Evolutionary conservation across 305 asterid genomes (phyloP).

Genomic region (Fraxinus velutina): DNA sequence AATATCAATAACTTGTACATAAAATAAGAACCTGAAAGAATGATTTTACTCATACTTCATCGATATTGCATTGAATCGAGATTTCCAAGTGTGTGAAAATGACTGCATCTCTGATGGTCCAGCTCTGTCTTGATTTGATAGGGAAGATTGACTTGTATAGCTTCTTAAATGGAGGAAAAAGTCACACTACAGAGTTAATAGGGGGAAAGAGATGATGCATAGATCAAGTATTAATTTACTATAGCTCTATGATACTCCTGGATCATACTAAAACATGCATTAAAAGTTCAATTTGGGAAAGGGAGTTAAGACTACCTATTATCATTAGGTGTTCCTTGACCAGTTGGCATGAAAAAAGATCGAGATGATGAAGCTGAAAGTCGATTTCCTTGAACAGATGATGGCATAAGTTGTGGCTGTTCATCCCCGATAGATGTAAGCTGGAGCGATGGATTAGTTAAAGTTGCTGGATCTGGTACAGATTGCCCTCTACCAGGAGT

Average conservation of each 20-base stretch:
- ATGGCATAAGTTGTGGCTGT: constrained; percentile 27
- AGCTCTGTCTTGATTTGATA: constrained; percentile 49
- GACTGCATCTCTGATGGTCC: constrained; percentile 80
- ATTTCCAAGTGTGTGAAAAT: constrained; percentile 64
- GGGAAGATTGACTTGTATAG: constrained; percentile 36
- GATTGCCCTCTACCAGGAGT: constrained; percentile 37
- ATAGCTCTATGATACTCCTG: background rate
- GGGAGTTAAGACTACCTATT: constrained; percentile 44
- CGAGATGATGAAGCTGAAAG: constrained; percentile 56
- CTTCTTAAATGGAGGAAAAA: constrained; percentile 37
- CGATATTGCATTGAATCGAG: constrained; percentile 68
- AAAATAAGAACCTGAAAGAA: background rate
- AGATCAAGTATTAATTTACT: background rate
- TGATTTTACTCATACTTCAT: constrained; percentile 48
- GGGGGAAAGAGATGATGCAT: background rate
- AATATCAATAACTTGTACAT: background rate
- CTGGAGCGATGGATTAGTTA: constrained; percentile 31
- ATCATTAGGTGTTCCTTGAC: constrained; percentile 33
- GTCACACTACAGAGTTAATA: background rate
- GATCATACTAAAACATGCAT: background rate
- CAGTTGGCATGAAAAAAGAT: constrained; percentile 29
- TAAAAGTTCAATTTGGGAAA: background rate
- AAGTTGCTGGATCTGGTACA: constrained; percentile 30
- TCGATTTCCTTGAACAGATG: constrained; percentile 34
- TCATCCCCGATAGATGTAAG: constrained; percentile 24